phyloP scores from a whole-genome alignment of 2,329 filamentous ascomycete genomes.

The Lasiodiplodia sp. region DNA sequence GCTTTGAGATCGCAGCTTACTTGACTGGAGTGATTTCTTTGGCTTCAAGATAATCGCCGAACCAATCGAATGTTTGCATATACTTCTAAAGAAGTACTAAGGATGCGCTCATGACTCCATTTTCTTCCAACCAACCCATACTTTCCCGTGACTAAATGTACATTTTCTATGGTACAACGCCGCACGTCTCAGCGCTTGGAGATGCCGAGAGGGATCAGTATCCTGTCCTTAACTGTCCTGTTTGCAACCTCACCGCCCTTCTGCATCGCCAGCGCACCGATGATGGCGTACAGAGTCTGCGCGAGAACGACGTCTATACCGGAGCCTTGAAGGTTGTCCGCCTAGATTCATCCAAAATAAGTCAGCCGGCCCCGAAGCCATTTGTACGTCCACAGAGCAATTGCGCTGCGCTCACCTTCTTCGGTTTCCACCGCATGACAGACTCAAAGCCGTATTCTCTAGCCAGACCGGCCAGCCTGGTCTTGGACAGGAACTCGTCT shows the following conservation, averaged over 20 bases:
- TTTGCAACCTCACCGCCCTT: slow-evolving; percentile 81
- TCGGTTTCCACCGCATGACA: slow-evolving; percentile 89
- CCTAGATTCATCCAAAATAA: slow-evolving; percentile 47
- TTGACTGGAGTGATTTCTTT: too few species aligned
- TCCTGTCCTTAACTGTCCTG: slow-evolving; percentile 76
- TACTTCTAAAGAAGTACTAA: background rate
- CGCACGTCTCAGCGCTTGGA: background rate
- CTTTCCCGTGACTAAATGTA: slow-evolving; percentile 16
- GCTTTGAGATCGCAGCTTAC: too few species aligned
- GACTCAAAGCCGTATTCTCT: slow-evolving; percentile 72
- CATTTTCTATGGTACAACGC: slow-evolving; percentile 19
- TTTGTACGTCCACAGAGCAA: background rate
- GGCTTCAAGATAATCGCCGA: too few species aligned
- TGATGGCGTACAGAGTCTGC: slow-evolving; percentile 80
- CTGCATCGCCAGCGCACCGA: slow-evolving; percentile 90
- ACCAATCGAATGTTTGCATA: background rate
- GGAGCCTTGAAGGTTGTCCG: slow-evolving; percentile 72
- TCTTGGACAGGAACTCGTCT: slow-evolving; percentile 66
- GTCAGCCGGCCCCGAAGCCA: background rate
- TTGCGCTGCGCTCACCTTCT: slow-evolving; percentile 65
- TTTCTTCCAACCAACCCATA: background rate
- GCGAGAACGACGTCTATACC: slow-evolving; percentile 78
- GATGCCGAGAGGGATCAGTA: slow-evolving; percentile 62
- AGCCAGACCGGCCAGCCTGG: slow-evolving; percentile 72
- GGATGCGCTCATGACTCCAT: slow-evolving; percentile 8